Evolutionary conservation across 352 stramenopile genomes (phyloP), one percentile per base, ranked within the genome.

Genomic region (Pythium aristosporum): DNA sequence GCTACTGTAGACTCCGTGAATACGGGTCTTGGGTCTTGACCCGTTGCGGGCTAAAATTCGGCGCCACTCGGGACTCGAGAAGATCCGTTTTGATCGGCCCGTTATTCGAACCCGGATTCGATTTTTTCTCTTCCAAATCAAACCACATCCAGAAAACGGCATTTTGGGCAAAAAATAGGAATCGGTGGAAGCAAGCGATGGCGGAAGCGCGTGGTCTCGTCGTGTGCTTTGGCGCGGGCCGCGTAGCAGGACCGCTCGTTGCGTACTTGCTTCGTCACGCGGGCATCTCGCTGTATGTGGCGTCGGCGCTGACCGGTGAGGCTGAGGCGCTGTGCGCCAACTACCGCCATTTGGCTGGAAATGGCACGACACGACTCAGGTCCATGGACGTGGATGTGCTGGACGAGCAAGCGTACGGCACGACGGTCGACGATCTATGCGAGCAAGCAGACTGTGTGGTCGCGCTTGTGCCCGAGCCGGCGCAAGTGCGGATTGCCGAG

Each of bases 381-480:
- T 53, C 68, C 15, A 59, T 58, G 12, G 58, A 58, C 1, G 44
- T 81, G 13, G 57, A 74, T 25, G 68, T 78, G 23, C 37, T 63
- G 36, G 49, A 68, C 21, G 71, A 74, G 28, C 44, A 41, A 6
- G 21, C 39, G 15, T n/a, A 23, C 28, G 50, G 47, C 9, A 46
- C 25, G 1, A 48, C 43, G 5, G 61, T 81, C 1, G 55, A 77
- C 43, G 53, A 72, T 20, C 43, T 74, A 0, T 77, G 65, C 36
- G 61, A 74, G 18, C 25, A 67, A 2, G 72, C 77, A 25, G 85
- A 94, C 65, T 77, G 91, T 28, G 89, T 97, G 39, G 73, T 97
- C 36, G 89, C 79, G 36, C 72, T 98, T 15, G 70, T 97, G 32
- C 90, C 91, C 4, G 83, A 87, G 25, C 71, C 76, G 13, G 90